Evolutionary conservation across 2,329 filamentous ascomycete genomes (phyloP), one percentile per base, ranked within the genome.

Genomic region (Ophiostoma australiae): DNA sequence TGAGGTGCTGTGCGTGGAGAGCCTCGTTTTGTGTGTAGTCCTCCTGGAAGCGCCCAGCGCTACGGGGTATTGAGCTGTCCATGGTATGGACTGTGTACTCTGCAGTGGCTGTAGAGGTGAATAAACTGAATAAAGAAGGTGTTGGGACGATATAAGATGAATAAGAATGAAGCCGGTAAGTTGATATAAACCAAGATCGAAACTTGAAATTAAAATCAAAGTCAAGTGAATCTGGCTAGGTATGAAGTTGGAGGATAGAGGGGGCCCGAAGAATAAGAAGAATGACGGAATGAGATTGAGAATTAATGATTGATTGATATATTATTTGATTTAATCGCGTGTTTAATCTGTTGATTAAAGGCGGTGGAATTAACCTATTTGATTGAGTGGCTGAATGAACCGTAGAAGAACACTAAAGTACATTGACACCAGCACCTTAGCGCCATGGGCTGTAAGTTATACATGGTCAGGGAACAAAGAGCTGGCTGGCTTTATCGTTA

Each of bases 21-120:
- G 23, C 23, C 27, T 68, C 39, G 13, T 52, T 31, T 48, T 68
- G 67, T 35, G 35, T 68, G 66, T 48, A 31, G 66, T 68, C 66
- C 27, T 48, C 41, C 39, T 68, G 66, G 39, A 48, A 17, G 37
- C 66, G 39, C 6, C 41, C 66, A 33, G 39, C n/a, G 66, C 66
- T 68, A 13, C 66, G 23, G n/a, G 37, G 37, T 23, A 31, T 8
- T 23, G 66, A 44, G 66, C 23, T 68, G 66, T 68, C 66, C 66
- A 68, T 68, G n/a, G 15, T 31, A 27, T 4, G 15, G 58, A 41
- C 39, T 61, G 23, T n/a, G 58, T 63, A 15, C 11, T 27, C 11
- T 63, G 48, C 35, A 31, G 3, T 15, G 10, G 11, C 31, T 27
- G 5, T 41, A 48, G 44, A 10, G 4, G 17, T n/a, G 17, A 48